Conservation (phyloP, 2,329 filamentous ascomycete genomes). For the Thielaviopsis musarum region DNA sequence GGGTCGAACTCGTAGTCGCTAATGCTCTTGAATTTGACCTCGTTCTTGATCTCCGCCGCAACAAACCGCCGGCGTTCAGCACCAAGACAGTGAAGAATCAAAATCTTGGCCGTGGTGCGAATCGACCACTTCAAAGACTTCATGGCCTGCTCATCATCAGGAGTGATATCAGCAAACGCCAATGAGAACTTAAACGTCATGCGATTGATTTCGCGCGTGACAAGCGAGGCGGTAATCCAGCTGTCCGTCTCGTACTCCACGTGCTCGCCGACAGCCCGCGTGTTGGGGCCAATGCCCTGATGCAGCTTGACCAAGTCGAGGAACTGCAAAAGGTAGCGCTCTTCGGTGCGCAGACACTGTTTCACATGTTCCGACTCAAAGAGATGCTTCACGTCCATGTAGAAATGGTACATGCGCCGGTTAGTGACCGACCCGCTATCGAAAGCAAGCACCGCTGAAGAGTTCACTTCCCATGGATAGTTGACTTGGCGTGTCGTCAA, state of each 20-base stretch:
- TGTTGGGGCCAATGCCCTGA: constrained; percentile 91
- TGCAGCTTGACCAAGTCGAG: constrained; percentile 89
- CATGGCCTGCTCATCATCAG: constrained; percentile 49
- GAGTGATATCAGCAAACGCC: constrained; percentile 55
- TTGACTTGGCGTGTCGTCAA: constrained; percentile 90
- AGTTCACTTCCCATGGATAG: constrained; percentile 76
- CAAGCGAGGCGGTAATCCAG: constrained; percentile 90
- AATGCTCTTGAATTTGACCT: constrained; percentile 65
- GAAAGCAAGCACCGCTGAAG: constrained; percentile 74
- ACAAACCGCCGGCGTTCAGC: constrained; percentile 75
- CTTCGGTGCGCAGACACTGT: constrained; percentile 63
- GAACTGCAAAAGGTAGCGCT: constrained; percentile 83
- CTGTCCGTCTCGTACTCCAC: constrained; percentile 97
- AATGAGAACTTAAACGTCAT: constrained; percentile 79
- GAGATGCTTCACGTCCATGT: constrained; percentile 81
- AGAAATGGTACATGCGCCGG: constrained; percentile 92
- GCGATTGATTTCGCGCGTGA: constrained; percentile 88
- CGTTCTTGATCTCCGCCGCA: constrained; percentile 73
- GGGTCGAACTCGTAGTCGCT: constrained; percentile 66
- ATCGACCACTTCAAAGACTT: constrained; percentile 53
- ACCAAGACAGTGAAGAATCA: constrained; percentile 79
- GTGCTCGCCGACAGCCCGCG: constrained; percentile 79
- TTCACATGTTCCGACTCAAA: constrained; percentile 81
- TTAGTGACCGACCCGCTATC: constrained; percentile 93
- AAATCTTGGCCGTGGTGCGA: constrained; percentile 58